A percentile compares a stretch with the other conserved stretches of the same genome.
Evolutionary conservation across 352 stramenopile species (phyloP).

Genomic region (Globisporangium mamillatum): DNA sequence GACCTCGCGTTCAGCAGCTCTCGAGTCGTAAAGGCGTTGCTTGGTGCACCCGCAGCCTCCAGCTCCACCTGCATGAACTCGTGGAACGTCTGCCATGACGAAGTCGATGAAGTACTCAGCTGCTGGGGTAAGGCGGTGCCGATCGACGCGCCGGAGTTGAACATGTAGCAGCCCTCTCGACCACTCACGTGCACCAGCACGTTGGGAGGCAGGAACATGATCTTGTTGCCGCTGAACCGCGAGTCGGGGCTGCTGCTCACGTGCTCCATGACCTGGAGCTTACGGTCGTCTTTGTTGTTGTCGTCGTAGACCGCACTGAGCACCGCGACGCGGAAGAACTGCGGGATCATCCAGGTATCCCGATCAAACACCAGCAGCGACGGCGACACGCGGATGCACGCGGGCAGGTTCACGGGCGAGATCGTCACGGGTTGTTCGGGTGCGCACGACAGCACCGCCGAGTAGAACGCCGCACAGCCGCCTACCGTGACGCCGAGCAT

Average conservation of each 20-base stretch:
- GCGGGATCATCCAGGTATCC: constrained; percentile 45
- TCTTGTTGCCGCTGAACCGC: constrained; percentile 41
- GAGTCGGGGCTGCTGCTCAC: constrained; percentile 40
- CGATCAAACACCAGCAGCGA: constrained; percentile 42
- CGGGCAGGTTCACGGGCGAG: constrained; percentile 39
- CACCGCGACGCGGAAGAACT: constrained; percentile 50
- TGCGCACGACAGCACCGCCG: constrained; percentile 37
- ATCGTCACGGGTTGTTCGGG: constrained; percentile 47
- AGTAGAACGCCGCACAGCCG: constrained; percentile 53
- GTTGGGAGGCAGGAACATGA: constrained; percentile 34
- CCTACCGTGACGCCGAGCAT: constrained; percentile 41
- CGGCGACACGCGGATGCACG: constrained; percentile 48
- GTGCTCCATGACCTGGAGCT: constrained; percentile 47
- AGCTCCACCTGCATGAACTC: constrained; percentile 43
- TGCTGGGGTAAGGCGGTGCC: not conserved
- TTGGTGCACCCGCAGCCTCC: constrained; percentile 22
- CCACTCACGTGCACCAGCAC: constrained; percentile 44
- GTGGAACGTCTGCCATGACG: constrained; percentile 20
- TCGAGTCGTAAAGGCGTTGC: constrained; percentile 17
- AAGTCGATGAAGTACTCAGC: constrained; percentile 2
- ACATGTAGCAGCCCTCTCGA: constrained; percentile 42
- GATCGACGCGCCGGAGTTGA: constrained; percentile 24
- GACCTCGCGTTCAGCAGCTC: not conserved
- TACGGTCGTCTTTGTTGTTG: constrained; percentile 25
- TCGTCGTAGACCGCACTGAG: constrained; percentile 22